Evolutionary conservation across 495 filamentous ascomycete genomes (phyloP), one percentile per base, ranked within the genome.

Genomic region (Neurospora sublineolata): DNA sequence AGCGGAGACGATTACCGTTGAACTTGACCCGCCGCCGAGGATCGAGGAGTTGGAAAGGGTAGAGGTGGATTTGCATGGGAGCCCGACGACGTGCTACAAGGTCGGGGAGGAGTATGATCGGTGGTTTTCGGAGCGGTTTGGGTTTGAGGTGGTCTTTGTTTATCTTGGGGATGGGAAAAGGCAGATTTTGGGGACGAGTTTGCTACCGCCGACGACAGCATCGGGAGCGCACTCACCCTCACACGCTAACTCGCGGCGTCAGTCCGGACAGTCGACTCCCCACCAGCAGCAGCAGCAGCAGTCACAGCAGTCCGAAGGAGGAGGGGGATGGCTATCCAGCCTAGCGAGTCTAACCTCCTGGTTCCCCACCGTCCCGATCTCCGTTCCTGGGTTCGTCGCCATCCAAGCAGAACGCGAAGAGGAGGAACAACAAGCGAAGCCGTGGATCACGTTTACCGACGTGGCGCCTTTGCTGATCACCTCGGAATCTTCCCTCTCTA

Each of bases 121-220:
- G 41, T 97, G 92, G 92, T 94, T 97, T 81, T 88, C 87, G 36
- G 76, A 82, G 20, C 87, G 88, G 71, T 90, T 97, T 71, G 92
- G 91, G 6, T 92, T 87, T 75, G 78, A 82, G 8, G 87, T 89
- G 10, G 77, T 91, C 0, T 82, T 96, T 16, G 89, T 87, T 3
- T 94, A 91, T 77, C 83, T 94, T 36, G 92, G 92, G 1, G 78
- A 82, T 14, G 85, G 91, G 73, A 80, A 80, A 23, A 83, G 93
- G 36, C 78, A 82, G 12, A 89, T 94, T 0, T 83, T 94, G 1
- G 93, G 92, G 4, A 58, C 88, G 80, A 72, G 76, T 83, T 33
- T 82, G 80, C 33, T 83, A 81, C 37, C 80, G 68, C 46, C 81
- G 6, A 7, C 23, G 7, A 16, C n/a, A 39, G 9, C 46, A 69